These are phyloP conservation scores for Verticillium albo-atrum DNA, from an alignment of 2,329 filamentous ascomycete species.

Conservation along the genomic window DNA sequence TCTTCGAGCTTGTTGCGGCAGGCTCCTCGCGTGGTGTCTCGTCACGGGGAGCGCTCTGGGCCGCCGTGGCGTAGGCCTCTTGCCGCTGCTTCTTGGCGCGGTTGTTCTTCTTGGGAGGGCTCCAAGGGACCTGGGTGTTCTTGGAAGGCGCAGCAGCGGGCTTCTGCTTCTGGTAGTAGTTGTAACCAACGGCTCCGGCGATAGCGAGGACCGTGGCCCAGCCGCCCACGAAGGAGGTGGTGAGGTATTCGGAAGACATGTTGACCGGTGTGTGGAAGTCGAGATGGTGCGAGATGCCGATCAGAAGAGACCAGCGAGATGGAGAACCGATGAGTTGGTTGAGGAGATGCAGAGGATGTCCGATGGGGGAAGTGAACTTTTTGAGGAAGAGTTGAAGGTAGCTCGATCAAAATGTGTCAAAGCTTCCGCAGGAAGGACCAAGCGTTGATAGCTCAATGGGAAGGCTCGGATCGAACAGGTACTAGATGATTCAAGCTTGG, in stretches of 20 bases:
- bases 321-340: background rate
- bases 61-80: conserved; percentile 33
- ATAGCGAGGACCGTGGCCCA: conserved; percentile 11
- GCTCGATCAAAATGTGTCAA: background rate
- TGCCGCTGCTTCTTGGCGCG: conserved; percentile 42
- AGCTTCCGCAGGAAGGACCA: background rate
- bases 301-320: background rate
- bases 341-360: background rate
- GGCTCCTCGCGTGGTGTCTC: conserved; percentile 20
- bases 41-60: conserved; percentile 26
- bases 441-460: background rate
- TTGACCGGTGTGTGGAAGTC: conserved; percentile 6
- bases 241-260: conserved; percentile 13
- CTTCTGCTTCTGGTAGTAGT: conserved; percentile 21
- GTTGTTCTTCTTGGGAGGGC: conserved; percentile 31
- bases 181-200: conserved; percentile 10
- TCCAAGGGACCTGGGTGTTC: conserved; percentile 22
- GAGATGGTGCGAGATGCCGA: background rate
- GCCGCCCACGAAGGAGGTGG: conserved; percentile 10
- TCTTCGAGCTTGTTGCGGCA: conserved; percentile 3
- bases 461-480: background rate
- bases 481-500: background rate
- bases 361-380: background rate
- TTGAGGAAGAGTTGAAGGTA: background rate
- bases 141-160: conserved; percentile 21